Evolutionary conservation across 495 filamentous ascomycete genomes (phyloP), one percentile per base, ranked within the genome.

Genomic region (Hyphodiscus hymeniophilus): DNA sequence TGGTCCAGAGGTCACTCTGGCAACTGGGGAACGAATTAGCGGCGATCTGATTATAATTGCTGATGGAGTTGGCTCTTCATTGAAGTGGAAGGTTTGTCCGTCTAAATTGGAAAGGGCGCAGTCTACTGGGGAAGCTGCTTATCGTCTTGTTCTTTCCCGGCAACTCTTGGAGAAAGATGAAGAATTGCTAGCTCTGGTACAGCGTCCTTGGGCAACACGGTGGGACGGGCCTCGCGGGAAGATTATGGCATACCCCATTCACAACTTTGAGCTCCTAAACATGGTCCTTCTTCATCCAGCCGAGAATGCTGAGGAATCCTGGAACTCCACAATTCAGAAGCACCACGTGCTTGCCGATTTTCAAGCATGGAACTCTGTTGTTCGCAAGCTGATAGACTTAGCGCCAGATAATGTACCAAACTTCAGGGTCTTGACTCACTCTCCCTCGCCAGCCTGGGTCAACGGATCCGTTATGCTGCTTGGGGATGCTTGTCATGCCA

Each of bases 271-370:
- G 24, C 50, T 71, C 33, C 67, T 65, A 49, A 72, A 72, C 23
- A 58, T 72, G 21, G 69, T 72, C 7, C 46, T 72, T 20, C 47
- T 69, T 1, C 66, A 70, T 43, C 69, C 67, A 6, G 69, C 69
- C 41, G 60, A 63, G 22, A 59, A 54, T 6, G 56, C 63, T 7
- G 64, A 68, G 21, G 67, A 72, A 50, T 68, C 64, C 1, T 71
- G 68, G 68, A 70, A 65, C 70, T 23, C 20, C 22, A 3, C 1
- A 21, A 28, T 21, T 10, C 16, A 42, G 11, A 42, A 23, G 1
- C 17, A 59, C 17, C 60, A 65, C 22, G 60, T 72, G 64, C 10
- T 58, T 24, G 22, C 43, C 10, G 57, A 69, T 15, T 73, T 71
- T 42, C n/a, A 55, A 10, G 62, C 54, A 2, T 72, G 67, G 67